Evolutionary conservation across 1,284 basidiomycete genomes (phyloP), one percentile per base, ranked within the genome.

Genomic region (Cutaneotrichosporon sp.): DNA sequence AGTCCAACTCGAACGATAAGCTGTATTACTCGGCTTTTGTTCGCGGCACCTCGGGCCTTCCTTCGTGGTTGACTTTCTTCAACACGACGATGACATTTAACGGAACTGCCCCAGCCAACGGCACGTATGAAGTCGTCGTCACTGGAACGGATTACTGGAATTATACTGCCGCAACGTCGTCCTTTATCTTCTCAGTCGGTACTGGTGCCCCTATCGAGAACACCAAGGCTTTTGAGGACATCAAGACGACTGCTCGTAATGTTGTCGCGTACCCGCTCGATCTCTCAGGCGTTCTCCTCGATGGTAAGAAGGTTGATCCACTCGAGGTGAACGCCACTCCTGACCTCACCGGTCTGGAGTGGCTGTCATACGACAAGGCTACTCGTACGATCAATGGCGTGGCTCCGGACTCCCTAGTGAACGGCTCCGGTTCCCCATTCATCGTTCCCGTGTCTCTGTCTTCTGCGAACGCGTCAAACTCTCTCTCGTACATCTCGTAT

Each of bases 81-180:
- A 78, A 79, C 61, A 59, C 68, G n/a, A 78, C 79, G 2, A 75
- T 78, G 51, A 81, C 80, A 4, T 77, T 81, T 48, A 75, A 70
- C 52, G 80, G 80, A 9, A 70, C 79, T 19, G 78, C 79, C 0
- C 80, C 80, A 1, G 62, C 59, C 3, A 53, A 60, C 25, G 74
- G 72, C 1, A 70, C 61, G 39, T 75, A 59, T 50, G 67, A 66
- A 3, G 61, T 76, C 46, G 71, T 75, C 16, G 67, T 70, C 8
- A 71, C 67, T 0, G 75, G 70, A 6, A 68, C 71, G n/a, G 74
- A 75, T 52, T 64, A 62, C 33, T 73, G 71, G 68, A 74, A 74
- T 10, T 75, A 75, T 55, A 66, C 66, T 2, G 75, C 64, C n/a
- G 66, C 73, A 6, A 65, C 71, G 59, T 66, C 70, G n/a, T 70